A percentile compares a stretch with the other conserved stretches of the same genome.
These are phyloP conservation scores for Neoconidiobolus thromboides DNA, from an alignment of 371 early-diverging fungal genomes.

Conservation along the genomic window DNA sequence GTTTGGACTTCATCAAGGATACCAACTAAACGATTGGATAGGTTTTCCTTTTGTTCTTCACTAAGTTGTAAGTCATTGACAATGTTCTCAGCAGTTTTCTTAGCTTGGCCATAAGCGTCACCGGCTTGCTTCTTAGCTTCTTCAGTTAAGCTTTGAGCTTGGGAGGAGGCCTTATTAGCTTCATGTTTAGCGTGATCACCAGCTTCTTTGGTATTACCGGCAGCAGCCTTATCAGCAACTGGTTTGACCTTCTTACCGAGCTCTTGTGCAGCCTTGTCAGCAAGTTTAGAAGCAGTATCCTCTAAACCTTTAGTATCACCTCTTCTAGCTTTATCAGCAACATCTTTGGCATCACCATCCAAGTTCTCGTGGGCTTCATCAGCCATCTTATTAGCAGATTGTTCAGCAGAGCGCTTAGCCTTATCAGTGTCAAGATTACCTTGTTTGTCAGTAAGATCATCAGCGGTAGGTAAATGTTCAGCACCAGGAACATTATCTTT, in stretches of 20 bases:
- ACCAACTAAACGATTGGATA: constrained; percentile 9
- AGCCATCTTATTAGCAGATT: neutral
- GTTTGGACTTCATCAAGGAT: constrained; percentile 12
- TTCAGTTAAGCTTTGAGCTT: neutral
- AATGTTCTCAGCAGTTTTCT: constrained; percentile 6
- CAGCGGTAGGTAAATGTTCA: constrained; percentile 3
- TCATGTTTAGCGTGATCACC: neutral
- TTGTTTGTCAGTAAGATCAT: constrained; percentile 1
- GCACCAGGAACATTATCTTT: constrained; percentile 3
- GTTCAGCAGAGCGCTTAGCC: neutral
- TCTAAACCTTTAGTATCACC: neutral
- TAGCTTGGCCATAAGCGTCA: constrained; percentile 11
- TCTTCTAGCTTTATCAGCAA: neutral
- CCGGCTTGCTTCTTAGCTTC: constrained; percentile 8
- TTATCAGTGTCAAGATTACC: constrained; percentile 4
- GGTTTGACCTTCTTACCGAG: constrained; percentile 4
- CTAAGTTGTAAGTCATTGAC: constrained; percentile 3
- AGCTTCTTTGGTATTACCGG: neutral
- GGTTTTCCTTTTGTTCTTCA: constrained; percentile 9
- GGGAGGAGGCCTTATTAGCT: neutral
- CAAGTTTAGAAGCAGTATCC: neutral
- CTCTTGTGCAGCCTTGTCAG: neutral
- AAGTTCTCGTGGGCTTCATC: neutral
- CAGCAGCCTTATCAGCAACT: constrained; percentile 1
- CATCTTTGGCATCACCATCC: neutral